These are phyloP conservation scores for Tetradesmus lagerheimii DNA, from an alignment of 139 green algal species.

Conservation along the genomic window DNA sequence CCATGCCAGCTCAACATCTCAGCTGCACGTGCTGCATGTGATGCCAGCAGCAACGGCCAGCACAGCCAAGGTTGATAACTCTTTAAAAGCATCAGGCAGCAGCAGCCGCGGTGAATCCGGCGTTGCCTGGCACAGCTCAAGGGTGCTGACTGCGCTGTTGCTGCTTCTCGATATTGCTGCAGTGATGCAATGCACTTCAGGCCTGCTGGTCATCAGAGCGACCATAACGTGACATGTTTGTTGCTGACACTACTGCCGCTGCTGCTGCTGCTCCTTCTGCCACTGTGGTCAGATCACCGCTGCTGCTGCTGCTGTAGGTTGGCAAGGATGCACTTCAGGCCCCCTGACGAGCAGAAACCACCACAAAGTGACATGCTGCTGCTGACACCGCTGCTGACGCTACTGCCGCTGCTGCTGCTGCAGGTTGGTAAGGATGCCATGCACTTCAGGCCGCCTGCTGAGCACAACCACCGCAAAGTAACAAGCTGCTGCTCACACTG, in stretches of 20 bases:
- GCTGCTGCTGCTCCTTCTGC: not conserved
- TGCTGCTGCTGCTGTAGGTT: conserved; percentile 48
- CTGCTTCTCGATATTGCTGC: conserved; percentile 56
- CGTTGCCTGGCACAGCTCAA: no score
- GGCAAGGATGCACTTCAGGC: conserved; percentile 89
- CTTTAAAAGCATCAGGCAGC: no score
- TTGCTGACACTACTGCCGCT: not conserved
- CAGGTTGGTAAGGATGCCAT: no score
- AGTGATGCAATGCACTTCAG: conserved; percentile 87
- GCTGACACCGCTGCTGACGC: not conserved
- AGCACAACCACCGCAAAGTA: conserved; percentile 85
- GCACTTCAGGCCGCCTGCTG: conserved; percentile 75
- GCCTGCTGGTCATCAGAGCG: no score
- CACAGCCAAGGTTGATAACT: no score
- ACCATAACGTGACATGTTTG: no score
- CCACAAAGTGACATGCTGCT: conserved; percentile 72
- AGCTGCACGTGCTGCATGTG: no score
- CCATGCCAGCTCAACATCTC: no score
- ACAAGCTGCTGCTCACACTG: conserved; percentile 11
- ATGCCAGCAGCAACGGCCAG: not conserved
- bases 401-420: not conserved
- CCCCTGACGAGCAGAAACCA: conserved; percentile 81
- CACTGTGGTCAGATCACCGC: no score
- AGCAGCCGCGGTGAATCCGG: no score
- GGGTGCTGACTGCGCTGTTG: not conserved